Percentiles rank a stretch among this genome's conserved stretches.
phyloP scores from a whole-genome alignment of 2,329 filamentous ascomycete species.

The Cladosporium velox region DNA sequence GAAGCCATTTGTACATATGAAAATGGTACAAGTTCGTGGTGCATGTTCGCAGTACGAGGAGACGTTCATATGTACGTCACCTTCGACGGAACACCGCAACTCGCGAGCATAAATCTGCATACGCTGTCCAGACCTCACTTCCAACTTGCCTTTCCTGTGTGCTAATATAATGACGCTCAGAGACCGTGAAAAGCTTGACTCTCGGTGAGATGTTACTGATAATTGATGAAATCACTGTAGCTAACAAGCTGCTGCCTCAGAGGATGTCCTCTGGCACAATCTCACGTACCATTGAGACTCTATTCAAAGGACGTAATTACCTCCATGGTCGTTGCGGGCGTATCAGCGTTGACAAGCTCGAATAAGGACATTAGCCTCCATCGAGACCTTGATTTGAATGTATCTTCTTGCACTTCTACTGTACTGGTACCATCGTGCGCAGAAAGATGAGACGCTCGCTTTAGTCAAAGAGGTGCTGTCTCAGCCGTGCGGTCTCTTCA shows the following conservation, averaged over 20 bases:
- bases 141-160: background rate
- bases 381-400: background rate
- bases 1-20: background rate
- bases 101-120: background rate
- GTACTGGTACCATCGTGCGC: background rate
- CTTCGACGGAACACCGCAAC: background rate
- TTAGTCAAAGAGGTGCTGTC: too few species aligned
- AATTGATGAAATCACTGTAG: too few species aligned
- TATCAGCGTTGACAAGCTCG: background rate
- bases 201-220: too few species aligned
- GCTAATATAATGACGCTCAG: background rate
- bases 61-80: background rate
- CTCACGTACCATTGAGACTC: background rate
- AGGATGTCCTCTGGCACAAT: background rate
- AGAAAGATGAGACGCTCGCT: background rate
- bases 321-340: background rate
- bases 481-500: too few species aligned
- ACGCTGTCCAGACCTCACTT: background rate
- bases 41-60: background rate
- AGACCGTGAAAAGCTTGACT: background rate
- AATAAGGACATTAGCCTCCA: rapidly evolving
- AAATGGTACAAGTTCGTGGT: background rate
- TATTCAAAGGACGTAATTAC: background rate
- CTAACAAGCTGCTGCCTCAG: background rate
- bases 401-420: background rate